Base-by-base conservation (phyloP, 202 grass and related monocot genomes). In the Panicum virgatum region DNA sequence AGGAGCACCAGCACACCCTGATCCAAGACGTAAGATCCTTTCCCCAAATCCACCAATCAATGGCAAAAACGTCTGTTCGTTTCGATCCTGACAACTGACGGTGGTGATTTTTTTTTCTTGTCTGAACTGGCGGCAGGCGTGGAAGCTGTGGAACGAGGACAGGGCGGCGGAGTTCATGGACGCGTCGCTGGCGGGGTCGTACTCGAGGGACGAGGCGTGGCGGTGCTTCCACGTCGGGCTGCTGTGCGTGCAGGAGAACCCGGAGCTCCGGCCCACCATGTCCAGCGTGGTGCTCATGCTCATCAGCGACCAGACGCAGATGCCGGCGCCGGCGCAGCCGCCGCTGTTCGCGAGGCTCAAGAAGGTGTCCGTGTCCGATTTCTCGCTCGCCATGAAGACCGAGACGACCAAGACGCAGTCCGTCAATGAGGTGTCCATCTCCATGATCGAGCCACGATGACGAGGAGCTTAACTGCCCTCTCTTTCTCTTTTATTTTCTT, bases 211-310 rank as follows among this genome's bases (percentile, higher is more conserved):
- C 2, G 92, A 98, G 82, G 86, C 85, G 14, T 83, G 70, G 75
- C 92, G 92, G 32, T 98, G 90, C 90, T 88, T 83, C 79, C 92
- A 95, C 56, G 77, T 86, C 12, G 96, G 84, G 47, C 61, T 98
- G 46, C 88, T 98, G 29, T 98, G 96, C 75, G 88, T 95, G 84
- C 92, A 98, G 86, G 96, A 92, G 75, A 81, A 73, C 75, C 90
- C 90, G 0, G 90, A 98, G 19, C 88, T 90, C 26, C 89, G 96
- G 25, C 96, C 96, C 5, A 93, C 86, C 82, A 95, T 98, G 90
- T 98, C 96, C 40, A 88, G 6, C 53, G 96, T 83, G 5, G 50
- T 94, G 65, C 86, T 95, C 58, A 95, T 95, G 96, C 76, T 98
- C 54, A 93, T 88, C 66, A 93, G 90, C 87, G 86, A 93, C 60